Evolutionary conservation across 2,329 filamentous ascomycete species (phyloP), one percentile per base, ranked within the genome.

Genomic region (Ramularia endophylla): DNA sequence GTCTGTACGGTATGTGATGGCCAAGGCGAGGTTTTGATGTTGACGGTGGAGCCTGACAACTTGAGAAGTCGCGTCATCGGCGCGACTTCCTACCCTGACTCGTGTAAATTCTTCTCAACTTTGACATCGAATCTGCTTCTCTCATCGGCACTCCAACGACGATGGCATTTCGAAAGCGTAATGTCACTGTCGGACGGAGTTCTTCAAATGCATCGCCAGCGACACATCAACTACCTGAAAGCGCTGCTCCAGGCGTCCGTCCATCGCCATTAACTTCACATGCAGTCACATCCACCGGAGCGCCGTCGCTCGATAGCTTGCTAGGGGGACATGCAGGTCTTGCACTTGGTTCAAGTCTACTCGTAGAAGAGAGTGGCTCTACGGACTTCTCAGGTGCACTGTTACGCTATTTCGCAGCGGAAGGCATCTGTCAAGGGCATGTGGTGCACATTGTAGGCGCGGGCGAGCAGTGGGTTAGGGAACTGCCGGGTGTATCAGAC

Each of bases 341-440:
- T 4, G 80, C 86, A 0, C 72, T 97, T 5, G 92, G 92, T 0
- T 87, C 79, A 13, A 85, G 81, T 0, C 60, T 97, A 1, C 67
- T 98, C 4, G 70, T 95, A 22, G 86, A 90, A 59, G 92, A 98
- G 58, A 83, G 81, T 43, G 90, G 90, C 0, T 95, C 90, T 1
- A 98, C 92, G 0, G 92, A 98, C 62, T 98, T 94, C 68, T 81
- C 86, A 0, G 87, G 89, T 2, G 78, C 86, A 18, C 68, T 97
- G 43, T 66, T 95, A 32, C 78, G 85, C 41, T 95, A 92, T 62
- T 98, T 87, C 66, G 90, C 88, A 1, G 89, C 90, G 0, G 89
- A 98, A 65, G 92, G 92, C 2, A 77, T 97, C 3, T 78, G 94
- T 5, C 92, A 98, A 59, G 88, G 87, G 1, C 92, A 98, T 58